phyloP scores from a whole-genome alignment of 1,139 yeast species.

The Lizanozyma gosingica region DNA sequence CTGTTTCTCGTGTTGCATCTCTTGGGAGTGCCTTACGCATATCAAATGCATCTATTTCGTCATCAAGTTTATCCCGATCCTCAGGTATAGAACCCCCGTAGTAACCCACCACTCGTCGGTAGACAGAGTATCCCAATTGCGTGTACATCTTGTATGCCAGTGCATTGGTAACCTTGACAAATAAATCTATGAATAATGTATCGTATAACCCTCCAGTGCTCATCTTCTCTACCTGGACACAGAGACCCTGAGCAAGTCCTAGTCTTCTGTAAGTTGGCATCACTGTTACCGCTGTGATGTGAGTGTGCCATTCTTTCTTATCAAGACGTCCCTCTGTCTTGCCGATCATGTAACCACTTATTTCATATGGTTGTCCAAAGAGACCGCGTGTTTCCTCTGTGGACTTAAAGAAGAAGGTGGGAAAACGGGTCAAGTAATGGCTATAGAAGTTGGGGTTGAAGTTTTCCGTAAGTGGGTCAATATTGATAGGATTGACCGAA shows the following conservation, averaged over 20 bases:
- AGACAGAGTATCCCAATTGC: slow-evolving; percentile 77
- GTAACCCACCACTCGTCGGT: slow-evolving; percentile 83
- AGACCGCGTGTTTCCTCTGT: slow-evolving; percentile 21
- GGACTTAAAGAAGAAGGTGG: slow-evolving; percentile 78
- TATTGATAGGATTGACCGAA: slow-evolving; percentile 60
- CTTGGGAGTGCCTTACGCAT: slow-evolving; percentile 62
- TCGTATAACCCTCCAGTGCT: slow-evolving; percentile 60
- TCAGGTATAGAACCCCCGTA: slow-evolving; percentile 49
- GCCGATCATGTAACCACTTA: slow-evolving; percentile 88
- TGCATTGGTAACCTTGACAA: slow-evolving; percentile 77
- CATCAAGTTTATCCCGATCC: slow-evolving; percentile 40
- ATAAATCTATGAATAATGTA: slow-evolving; percentile 80
- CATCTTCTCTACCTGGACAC: slow-evolving; percentile 61
- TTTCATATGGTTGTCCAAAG: slow-evolving; percentile 17
- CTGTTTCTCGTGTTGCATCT: slow-evolving; percentile 42
- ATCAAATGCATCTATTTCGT: slow-evolving; percentile 81
- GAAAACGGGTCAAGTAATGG: slow-evolving; percentile 81
- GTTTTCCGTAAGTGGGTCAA: slow-evolving; percentile 87
- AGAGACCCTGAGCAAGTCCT: slow-evolving; percentile 74
- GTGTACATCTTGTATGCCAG: slow-evolving; percentile 79
- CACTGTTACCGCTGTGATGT: slow-evolving; percentile 92
- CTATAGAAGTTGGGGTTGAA: slow-evolving; percentile 78
- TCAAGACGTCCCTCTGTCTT: slow-evolving; percentile 74
- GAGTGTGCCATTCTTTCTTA: slow-evolving; percentile 87
- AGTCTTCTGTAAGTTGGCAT: slow-evolving; percentile 75